Percentiles rank a stretch among this genome's conserved stretches.
phyloP scores from a whole-genome alignment of 306 rosid species.

The Corylus americana region DNA sequence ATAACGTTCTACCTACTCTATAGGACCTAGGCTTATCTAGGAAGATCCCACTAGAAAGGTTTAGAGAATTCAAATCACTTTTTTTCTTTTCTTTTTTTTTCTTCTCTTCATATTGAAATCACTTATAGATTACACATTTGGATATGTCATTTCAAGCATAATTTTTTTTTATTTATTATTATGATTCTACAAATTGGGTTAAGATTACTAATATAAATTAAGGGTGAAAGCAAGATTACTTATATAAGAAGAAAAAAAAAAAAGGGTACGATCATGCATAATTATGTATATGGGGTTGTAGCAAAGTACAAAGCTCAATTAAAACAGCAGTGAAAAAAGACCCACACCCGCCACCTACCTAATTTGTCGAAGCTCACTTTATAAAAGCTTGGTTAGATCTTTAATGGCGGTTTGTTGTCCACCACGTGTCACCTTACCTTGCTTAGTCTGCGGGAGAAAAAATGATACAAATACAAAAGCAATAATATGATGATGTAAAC shows the following conservation, averaged over 20 bases:
- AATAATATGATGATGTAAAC: slow-evolving; percentile 21
- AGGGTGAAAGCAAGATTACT: no score
- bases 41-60: not conserved
- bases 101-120: no score
- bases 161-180: no score
- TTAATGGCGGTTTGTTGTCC: not conserved
- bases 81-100: no score
- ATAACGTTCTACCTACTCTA: not conserved
- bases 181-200: no score
- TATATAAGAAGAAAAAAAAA: no score
- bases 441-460: not conserved
- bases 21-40: not conserved
- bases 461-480: not conserved
- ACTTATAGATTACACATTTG: no score
- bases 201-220: no score
- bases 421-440: slow-evolving; percentile 11
- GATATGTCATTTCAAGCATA: no score
- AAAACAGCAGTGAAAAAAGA: not conserved
- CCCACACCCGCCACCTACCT: not conserved
- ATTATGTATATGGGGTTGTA: no score
- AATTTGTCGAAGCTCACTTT: not conserved
- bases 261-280: not conserved
- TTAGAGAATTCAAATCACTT: no score
- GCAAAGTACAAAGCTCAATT: slow-evolving; percentile 1
- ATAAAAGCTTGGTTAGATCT: not conserved